phyloP scores from a whole-genome alignment of 1,139 yeast species.

The Spathaspora sp. region DNA sequence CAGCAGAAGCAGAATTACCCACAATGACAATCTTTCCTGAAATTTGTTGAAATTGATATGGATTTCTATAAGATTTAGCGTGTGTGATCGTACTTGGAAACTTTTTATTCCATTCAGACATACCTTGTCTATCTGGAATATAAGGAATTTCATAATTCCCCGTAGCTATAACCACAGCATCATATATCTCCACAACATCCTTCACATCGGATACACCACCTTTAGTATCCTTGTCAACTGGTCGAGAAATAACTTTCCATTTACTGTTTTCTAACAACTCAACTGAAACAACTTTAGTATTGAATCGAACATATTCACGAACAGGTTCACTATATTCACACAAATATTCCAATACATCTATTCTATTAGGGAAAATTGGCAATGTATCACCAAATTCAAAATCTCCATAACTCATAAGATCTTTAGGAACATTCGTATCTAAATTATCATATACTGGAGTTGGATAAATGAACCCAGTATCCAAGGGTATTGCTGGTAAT shows the following conservation, averaged over 20 bases:
- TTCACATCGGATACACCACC: constrained; percentile 13
- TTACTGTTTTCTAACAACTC: constrained; percentile 11
- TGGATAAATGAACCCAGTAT: background rate
- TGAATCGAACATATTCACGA: constrained; percentile 20
- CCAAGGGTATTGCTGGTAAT: background rate
- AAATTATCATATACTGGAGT: constrained; percentile 45
- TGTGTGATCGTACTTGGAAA: constrained; percentile 36
- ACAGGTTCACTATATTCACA: constrained; percentile 30
- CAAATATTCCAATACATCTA: constrained; percentile 37
- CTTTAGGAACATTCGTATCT: constrained; percentile 45
- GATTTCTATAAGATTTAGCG: constrained; percentile 40
- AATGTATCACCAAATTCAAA: constrained; percentile 33
- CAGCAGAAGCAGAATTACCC: constrained; percentile 49
- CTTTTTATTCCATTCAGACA: constrained; percentile 33
- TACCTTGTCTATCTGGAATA: constrained; percentile 42
- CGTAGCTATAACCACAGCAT: constrained; percentile 45
- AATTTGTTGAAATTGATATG: constrained; percentile 29
- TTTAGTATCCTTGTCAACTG: constrained; percentile 18
- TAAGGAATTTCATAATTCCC: constrained; percentile 49
- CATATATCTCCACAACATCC: constrained; percentile 27
- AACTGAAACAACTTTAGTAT: constrained; percentile 20
- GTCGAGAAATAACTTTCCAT: constrained; percentile 17
- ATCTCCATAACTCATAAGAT: constrained; percentile 42
- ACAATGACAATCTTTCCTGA: constrained; percentile 42
- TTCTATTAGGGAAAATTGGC: constrained; percentile 35